These are phyloP conservation scores for Aspergillus ustus DNA, from an alignment of 2,329 filamentous ascomycete species.

Conservation along the genomic window DNA sequence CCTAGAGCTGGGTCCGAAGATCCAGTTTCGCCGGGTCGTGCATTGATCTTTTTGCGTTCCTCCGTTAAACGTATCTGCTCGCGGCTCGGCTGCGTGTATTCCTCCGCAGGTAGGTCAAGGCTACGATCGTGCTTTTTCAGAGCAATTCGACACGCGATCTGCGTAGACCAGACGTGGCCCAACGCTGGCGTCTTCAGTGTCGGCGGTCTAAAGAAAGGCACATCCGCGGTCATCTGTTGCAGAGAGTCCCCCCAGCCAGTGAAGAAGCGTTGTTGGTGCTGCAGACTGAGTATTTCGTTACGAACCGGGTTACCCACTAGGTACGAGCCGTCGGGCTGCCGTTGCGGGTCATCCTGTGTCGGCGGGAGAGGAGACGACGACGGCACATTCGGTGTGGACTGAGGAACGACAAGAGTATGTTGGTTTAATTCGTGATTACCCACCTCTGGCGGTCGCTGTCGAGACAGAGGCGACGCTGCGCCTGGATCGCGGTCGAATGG, in stretches of 20 bases:
- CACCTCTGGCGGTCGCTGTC: slow-evolving; percentile 17
- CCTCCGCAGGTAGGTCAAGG: slow-evolving; percentile 7
- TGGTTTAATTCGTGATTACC: slow-evolving; percentile 24
- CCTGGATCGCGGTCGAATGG: slow-evolving; percentile 25
- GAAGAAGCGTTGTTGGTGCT: slow-evolving; percentile 93
- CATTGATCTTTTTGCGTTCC: background rate
- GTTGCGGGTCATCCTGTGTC: slow-evolving; percentile 32
- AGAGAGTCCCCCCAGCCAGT: slow-evolving; percentile 86
- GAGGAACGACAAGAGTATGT: slow-evolving; percentile 21
- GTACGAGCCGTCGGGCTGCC: slow-evolving; percentile 38
- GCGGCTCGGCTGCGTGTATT: background rate
- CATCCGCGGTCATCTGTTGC: slow-evolving; percentile 24
- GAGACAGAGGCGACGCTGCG: slow-evolving; percentile 28
- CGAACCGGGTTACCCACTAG: slow-evolving; percentile 44
- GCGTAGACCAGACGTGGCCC: slow-evolving; percentile 88
- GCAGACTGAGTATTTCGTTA: slow-evolving; percentile 68
- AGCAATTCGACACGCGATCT: slow-evolving; percentile 81
- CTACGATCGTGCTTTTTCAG: slow-evolving; percentile 71
- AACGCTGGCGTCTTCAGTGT: slow-evolving; percentile 80
- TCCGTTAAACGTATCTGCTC: background rate
- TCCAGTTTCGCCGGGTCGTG: background rate
- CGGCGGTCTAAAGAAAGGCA: slow-evolving; percentile 23
- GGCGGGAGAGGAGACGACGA: slow-evolving; percentile 34
- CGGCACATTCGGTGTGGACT: slow-evolving; percentile 31
- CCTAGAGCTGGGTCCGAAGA: background rate